Conservation (phyloP, 2,329 filamentous ascomycete species). For the Pseudogymnoascus sp. region DNA sequence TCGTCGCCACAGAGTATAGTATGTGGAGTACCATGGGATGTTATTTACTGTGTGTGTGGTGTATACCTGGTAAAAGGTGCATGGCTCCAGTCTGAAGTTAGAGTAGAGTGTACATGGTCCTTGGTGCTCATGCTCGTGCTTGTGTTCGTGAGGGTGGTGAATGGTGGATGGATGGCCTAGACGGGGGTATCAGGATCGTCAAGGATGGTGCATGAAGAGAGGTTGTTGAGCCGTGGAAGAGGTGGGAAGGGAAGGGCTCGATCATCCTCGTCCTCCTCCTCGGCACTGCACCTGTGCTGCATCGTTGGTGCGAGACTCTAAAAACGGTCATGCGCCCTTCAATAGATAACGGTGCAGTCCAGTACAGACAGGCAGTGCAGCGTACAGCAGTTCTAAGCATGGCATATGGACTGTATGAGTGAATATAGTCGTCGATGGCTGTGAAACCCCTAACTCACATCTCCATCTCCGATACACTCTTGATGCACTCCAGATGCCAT, state of each 20-base stretch:
- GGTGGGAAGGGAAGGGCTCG: not conserved
- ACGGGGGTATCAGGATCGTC: not conserved
- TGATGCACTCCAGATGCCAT: not conserved
- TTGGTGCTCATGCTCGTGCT: not conserved
- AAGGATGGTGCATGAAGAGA: not conserved
- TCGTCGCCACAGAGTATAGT: constrained; percentile 8
- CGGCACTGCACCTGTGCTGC: not conserved
- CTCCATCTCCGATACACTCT: not conserved
- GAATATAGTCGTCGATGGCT: not conserved
- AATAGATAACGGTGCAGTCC: not conserved
- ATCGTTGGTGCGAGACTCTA: not conserved
- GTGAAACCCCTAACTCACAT: not conserved
- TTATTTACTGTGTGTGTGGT: not conserved
- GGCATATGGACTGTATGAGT: no score
- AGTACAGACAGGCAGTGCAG: not conserved
- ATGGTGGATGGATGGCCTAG: not conserved
- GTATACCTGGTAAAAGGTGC: not conserved
- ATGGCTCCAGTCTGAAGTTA: not conserved
- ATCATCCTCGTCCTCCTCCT: not conserved
- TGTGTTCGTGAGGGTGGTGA: not conserved
- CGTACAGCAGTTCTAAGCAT: not conserved
- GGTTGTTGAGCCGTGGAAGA: not conserved
- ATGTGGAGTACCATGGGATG: not conserved
- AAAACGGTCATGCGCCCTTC: not conserved
- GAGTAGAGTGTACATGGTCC: no score